phyloP scores from a whole-genome alignment of 2,329 filamentous ascomycete species.

The Torrubiellomyces zombiae region DNA sequence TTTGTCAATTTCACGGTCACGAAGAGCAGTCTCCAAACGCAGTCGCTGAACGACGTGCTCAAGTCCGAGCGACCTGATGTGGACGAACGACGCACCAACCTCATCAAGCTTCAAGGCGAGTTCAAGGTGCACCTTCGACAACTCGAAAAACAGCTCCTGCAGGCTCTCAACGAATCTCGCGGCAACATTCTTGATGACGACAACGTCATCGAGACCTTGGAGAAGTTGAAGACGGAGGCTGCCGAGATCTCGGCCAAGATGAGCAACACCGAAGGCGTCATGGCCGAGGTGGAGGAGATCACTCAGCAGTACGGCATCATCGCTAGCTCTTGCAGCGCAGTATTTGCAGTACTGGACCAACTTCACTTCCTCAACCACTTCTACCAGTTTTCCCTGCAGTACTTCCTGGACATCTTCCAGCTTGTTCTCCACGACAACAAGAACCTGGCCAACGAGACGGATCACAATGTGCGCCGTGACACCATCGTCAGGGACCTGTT shows the following conservation, averaged over 20 bases:
- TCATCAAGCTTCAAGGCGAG: conserved; percentile 97
- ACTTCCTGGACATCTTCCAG: conserved; percentile 96
- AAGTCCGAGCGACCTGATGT: conserved; percentile 96
- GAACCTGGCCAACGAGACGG: conserved; percentile 50
- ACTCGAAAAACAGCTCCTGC: conserved; percentile 82
- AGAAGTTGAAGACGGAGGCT: conserved; percentile 94
- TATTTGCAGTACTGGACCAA: conserved; percentile 93
- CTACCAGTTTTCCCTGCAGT: conserved; percentile 97
- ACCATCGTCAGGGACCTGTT: conserved; percentile 87
- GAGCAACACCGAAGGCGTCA: conserved; percentile 89
- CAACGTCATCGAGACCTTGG: conserved; percentile 91
- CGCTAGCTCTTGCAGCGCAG: conserved; percentile 86
- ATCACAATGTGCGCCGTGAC: conserved; percentile 67
- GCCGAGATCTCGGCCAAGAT: conserved; percentile 95
- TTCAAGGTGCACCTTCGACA: conserved; percentile 97
- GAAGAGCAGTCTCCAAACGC: conserved; percentile 94
- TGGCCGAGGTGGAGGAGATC: conserved; percentile 93
- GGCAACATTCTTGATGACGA: conserved; percentile 98
- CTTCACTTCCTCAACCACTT: conserved; percentile 98
- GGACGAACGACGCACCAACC: conserved; percentile 86
- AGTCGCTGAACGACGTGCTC: conserved; percentile 91
- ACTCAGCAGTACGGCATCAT: conserved; percentile 89
- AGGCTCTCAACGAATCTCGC: conserved; percentile 91
- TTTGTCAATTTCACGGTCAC: conserved; percentile 99
- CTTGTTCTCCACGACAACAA: conserved; percentile 71